Conservation (phyloP, 1,284 basidiomycete genomes). For the Ustilago vetiveriae region DNA sequence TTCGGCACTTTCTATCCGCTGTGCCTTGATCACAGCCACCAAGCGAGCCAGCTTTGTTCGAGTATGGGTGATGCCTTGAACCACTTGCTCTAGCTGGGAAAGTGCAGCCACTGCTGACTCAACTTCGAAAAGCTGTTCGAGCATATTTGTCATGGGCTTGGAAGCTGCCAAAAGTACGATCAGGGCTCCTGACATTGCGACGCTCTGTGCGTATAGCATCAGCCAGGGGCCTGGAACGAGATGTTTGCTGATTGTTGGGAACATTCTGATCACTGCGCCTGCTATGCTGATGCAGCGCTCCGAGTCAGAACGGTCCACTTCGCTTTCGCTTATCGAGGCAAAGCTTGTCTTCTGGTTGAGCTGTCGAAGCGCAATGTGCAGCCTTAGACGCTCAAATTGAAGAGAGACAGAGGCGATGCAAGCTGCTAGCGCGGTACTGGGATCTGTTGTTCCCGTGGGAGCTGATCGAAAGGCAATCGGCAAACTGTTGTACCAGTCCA, state of each 20-base stretch:
- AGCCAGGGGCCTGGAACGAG: slow-evolving; percentile 8
- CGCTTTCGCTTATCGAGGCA: not conserved
- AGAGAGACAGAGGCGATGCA: slow-evolving; percentile 12
- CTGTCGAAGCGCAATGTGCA: slow-evolving; percentile 7
- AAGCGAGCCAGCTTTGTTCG: not conserved
- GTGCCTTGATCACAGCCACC: not conserved
- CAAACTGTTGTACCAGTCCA: slow-evolving; percentile 8
- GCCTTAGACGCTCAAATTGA: slow-evolving; percentile 6
- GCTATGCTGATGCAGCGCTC: slow-evolving; percentile 2
- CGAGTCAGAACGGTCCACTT: not conserved
- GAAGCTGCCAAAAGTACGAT: not conserved
- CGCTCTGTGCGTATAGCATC: slow-evolving; percentile 1
- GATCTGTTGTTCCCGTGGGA: not conserved
- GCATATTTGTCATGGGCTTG: not conserved
- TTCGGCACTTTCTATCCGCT: too few species aligned
- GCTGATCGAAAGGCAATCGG: not conserved
- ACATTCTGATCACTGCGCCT: not conserved
- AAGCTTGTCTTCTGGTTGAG: not conserved
- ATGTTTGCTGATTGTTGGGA: not conserved
- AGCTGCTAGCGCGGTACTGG: not conserved
- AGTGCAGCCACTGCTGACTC: slow-evolving; percentile 1
- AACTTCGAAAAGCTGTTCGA: not conserved
- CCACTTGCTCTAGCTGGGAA: not conserved
- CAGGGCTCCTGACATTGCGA: slow-evolving; percentile 8
- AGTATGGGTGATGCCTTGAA: not conserved